Evolutionary conservation across 208 protist species (phyloP).

Genomic region (Trichomonas tenax): DNA sequence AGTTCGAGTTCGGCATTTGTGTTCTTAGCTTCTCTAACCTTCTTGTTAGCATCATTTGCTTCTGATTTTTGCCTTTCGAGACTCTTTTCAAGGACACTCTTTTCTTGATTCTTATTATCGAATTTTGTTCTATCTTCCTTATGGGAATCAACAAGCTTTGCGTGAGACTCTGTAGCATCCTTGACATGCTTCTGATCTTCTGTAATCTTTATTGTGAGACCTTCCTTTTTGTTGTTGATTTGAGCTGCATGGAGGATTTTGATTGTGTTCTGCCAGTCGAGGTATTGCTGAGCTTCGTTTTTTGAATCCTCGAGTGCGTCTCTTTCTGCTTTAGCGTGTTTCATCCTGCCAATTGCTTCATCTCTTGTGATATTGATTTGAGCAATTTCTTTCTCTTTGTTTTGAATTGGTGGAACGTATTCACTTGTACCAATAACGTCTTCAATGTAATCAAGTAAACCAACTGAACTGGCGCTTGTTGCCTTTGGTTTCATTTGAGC

Average conservation of each 20-base stretch:
- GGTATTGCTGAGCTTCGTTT: conserved; percentile 16
- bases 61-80: background rate
- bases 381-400: conserved; percentile 59
- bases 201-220: background rate
- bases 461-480: conserved; percentile 65
- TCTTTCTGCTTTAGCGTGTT: conserved; percentile 73
- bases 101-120: background rate
- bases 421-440: conserved; percentile 89
- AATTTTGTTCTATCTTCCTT: background rate
- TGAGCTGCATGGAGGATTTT: background rate
- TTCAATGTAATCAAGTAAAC: conserved; percentile 99
- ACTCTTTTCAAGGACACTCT: background rate
- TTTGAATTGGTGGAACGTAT: conserved; percentile 71
- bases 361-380: conserved; percentile 66
- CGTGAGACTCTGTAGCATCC: background rate
- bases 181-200: background rate
- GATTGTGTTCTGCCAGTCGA: background rate
- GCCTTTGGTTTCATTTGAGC: conserved; percentile 99
- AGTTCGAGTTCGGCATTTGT: background rate
- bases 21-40: background rate
- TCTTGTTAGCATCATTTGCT: background rate
- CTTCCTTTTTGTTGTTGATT: background rate
- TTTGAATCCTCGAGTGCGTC: conserved; percentile 44
- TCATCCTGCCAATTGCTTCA: conserved; percentile 67
- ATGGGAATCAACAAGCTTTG: background rate